Evolutionary conservation across 2,329 filamentous ascomycete genomes (phyloP).

Genomic region (Raffaelea deltoideospora): DNA sequence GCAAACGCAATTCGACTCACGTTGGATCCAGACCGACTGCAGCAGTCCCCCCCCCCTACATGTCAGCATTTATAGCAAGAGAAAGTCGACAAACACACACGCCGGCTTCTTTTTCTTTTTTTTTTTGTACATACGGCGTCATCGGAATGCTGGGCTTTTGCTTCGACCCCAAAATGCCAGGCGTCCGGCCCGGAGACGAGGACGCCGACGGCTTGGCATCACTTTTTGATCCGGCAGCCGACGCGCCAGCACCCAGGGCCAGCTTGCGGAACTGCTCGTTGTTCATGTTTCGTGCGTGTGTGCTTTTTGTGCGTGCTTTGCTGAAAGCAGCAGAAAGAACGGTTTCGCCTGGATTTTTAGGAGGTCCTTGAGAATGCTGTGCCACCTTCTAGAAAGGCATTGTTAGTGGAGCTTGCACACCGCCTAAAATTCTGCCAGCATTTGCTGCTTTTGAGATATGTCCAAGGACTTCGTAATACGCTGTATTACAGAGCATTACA

Average conservation of each 20-base stretch:
- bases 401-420: too few species aligned
- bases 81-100: not conserved
- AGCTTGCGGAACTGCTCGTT: conserved; percentile 88
- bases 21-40: conserved; percentile 48
- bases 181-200: conserved; percentile 10
- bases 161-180: conserved; percentile 54
- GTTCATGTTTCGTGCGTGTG: conserved; percentile 50
- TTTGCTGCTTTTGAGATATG: too few species aligned
- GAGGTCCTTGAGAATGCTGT: too few species aligned
- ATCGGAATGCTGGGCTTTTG: conserved; percentile 75
- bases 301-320: not conserved
- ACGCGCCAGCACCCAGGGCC: conserved; percentile 31
- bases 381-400: too few species aligned
- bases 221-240: conserved; percentile 10
- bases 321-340: not conserved
- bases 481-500: too few species aligned
- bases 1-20: conserved; percentile 54
- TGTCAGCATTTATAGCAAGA: not conserved
- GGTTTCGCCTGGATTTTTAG: not conserved
- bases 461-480: too few species aligned
- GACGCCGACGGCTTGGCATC: conserved; percentile 29
- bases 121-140: conserved; percentile 78
- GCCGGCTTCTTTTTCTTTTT: too few species aligned
- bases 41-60: too few species aligned
- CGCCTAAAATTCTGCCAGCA: too few species aligned